Evolutionary conservation across 2,329 filamentous ascomycete species (phyloP), one percentile per base, ranked within the genome.

Genomic region (Tolypocladium endophyticum): DNA sequence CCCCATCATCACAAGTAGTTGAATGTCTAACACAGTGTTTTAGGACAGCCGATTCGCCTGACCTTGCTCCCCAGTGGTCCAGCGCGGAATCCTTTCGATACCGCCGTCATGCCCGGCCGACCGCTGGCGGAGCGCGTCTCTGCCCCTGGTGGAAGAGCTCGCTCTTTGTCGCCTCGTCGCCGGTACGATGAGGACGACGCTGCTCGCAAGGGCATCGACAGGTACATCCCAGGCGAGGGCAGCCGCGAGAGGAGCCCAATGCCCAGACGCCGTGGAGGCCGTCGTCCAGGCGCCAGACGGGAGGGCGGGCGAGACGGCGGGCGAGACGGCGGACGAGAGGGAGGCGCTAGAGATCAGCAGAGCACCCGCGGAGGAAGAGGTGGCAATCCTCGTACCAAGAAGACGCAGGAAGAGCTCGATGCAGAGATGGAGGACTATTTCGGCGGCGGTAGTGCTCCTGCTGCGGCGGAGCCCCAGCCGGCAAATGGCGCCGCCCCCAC

Each of bases 381-480:
- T 28, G 75, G 78, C 58, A 76, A 78, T 58, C 81, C 82, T 45
- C 82, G 90, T 56, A 81, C 86, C 2, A 88, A 85, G 74, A 96
- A 96, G 82, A 96, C 92, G 0, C 88, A 92, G 65, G 90, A 96
- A 67, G 90, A 97, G 71, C 79, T 97, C 47, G 92, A 97, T 72
- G 90, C 90, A n/a, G 92, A 97, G 75, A 97, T 97, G 92, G 91
- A 87, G 36, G 90, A 96, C 70, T 97, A 97, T 73, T 97, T 91
- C 79, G 86, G 82, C 36, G 77, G 76, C 33, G 62, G 67, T 43
- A 77, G 76, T 30, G 69, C 74, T 55, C 73, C 69, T 57, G 72
- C 69, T 60, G 70, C 69, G 14, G 62, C 65, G 11, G 64, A 62
- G 36, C 58, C 64, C 20, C 64, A 63, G 25, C 63, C 62, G 18